Percentiles rank a stretch among this genome's conserved stretches.
These are phyloP conservation scores for Ophiocordyceps camponoti-floridani DNA, from an alignment of 2,329 filamentous ascomycete species.

Conservation along the genomic window DNA sequence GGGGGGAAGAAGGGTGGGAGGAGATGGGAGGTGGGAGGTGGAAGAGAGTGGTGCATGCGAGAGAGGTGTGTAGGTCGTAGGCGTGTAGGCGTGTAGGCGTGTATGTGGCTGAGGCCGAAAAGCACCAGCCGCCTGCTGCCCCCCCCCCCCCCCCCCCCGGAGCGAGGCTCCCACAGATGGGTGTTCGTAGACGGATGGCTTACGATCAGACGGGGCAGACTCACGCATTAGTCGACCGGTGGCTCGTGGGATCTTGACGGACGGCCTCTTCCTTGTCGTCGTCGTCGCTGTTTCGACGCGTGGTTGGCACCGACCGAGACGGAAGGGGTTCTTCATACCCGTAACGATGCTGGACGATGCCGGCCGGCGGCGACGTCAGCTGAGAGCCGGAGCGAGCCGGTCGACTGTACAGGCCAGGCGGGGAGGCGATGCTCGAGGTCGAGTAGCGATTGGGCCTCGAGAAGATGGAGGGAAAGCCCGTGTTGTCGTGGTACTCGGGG, in stretches of 20 bases:
- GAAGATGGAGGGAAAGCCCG: slow-evolving; percentile 61
- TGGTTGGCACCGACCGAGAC: slow-evolving; percentile 72
- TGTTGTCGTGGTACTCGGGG: slow-evolving; percentile 69
- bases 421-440: slow-evolving; percentile 69
- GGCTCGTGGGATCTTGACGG: slow-evolving; percentile 49
- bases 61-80: too few relatives aligned
- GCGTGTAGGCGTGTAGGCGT: too few relatives aligned
- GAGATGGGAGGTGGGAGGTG: not conserved
- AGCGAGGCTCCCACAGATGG: too few relatives aligned
- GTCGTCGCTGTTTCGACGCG: slow-evolving; percentile 79
- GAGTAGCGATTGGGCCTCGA: slow-evolving; percentile 80
- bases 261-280: slow-evolving; percentile 69
- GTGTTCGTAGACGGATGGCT: not conserved
- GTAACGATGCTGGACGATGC: slow-evolving; percentile 39
- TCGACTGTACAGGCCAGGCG: slow-evolving; percentile 57
- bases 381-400: slow-evolving; percentile 62
- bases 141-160: too few relatives aligned
- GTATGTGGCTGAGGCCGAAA: too few relatives aligned
- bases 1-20: not conserved
- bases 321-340: slow-evolving; percentile 38
- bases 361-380: slow-evolving; percentile 58
- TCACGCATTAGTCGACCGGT: slow-evolving; percentile 63
- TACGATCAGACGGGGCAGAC: slow-evolving; percentile 20
- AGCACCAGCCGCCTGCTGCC: too few relatives aligned
- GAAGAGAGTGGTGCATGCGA: not conserved